Conservation (phyloP, 805 yeast species). For the Lachancea sp. region DNA sequence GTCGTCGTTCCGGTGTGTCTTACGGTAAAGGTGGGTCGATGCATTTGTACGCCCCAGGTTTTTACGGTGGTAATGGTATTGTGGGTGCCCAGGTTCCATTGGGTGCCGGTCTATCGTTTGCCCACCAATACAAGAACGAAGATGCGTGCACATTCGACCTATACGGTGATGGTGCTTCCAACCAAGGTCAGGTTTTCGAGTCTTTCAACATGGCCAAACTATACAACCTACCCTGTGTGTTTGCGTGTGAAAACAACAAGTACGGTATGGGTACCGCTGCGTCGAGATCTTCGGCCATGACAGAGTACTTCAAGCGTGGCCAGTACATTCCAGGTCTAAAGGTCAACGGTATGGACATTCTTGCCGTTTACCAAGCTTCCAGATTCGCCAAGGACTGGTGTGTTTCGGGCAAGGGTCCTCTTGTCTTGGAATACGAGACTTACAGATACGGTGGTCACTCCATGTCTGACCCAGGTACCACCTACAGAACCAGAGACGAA, state of each 20-base stretch:
- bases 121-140: slow-evolving; percentile 88
- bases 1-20: slow-evolving; percentile 90
- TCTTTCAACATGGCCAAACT: slow-evolving; percentile 98
- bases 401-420: slow-evolving; percentile 88
- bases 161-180: slow-evolving; percentile 99
- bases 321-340: slow-evolving; percentile 98
- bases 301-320: slow-evolving; percentile 97
- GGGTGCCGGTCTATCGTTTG: slow-evolving; percentile 97
- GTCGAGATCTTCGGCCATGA: slow-evolving; percentile 90
- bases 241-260: slow-evolving; percentile 97
- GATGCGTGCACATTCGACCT: slow-evolving; percentile 76
- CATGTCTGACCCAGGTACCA: slow-evolving; percentile 99
- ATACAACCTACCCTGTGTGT: slow-evolving; percentile 92
- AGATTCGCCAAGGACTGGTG: slow-evolving; percentile 97
- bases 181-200: slow-evolving; percentile 99
- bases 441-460: slow-evolving; percentile 99
- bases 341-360: slow-evolving; percentile 97
- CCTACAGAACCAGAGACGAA: slow-evolving; percentile 99
- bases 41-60: slow-evolving; percentile 95
- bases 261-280: slow-evolving; percentile 99
- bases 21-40: slow-evolving; percentile 99
- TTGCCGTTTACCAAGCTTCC: slow-evolving; percentile 93
- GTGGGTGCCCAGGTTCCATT: slow-evolving; percentile 99
- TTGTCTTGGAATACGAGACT: slow-evolving; percentile 94
- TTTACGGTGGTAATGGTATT: slow-evolving; percentile 99